Evolutionary conservation across 768 basidiomycete species (phyloP), one percentile per base, ranked within the genome.

Genomic region (Hirschioporus abietinus): DNA sequence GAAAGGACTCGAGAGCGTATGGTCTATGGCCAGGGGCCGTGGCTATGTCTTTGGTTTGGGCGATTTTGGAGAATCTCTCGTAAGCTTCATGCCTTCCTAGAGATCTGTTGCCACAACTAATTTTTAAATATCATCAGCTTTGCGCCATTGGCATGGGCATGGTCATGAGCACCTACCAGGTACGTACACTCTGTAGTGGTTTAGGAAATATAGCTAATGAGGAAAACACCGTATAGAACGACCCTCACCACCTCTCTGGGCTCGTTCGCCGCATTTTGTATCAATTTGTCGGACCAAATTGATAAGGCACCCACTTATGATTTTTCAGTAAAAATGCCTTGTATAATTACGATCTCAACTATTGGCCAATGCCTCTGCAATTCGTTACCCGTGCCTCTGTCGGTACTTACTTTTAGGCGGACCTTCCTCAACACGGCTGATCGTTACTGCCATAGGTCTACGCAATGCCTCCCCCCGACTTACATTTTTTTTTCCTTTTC

Each of bases 121-220:
- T 62, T 18, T 1, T 58, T 65, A 18, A 60, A 6, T 63, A 64
- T 57, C 15, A 12, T 4, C 60, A 85, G 83, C 75, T 91, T 60
- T 87, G 88, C 8, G 87, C 89, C 1, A 80, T 90, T 66, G 94
- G 90, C 12, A 93, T 95, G 90, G 89, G 88, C 7, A 92, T 97
- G 93, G 91, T 96, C 52, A 91, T 95, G 92, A 88, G 84, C 71
- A 89, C 86, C n/a, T 95, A 95, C 71, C 92, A 94, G 81, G 83
- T 82, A 66, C 7, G 74, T 57, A 59, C 42, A 17, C 1, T 64
- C 35, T 61, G 7, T 23, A 23, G 20, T n/a, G 23, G 1, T 52
- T n/a, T 25, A 60, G 2, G 42, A 18, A 12, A 24, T 2, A 4
- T 7, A 9, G 10, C 58, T 67, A 12, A 60, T 60, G 8, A 52